Evolutionary conservation across 225 moss, liverwort and hornwort genomes (phyloP).

Genomic region (Antitrichia curtipendula): DNA sequence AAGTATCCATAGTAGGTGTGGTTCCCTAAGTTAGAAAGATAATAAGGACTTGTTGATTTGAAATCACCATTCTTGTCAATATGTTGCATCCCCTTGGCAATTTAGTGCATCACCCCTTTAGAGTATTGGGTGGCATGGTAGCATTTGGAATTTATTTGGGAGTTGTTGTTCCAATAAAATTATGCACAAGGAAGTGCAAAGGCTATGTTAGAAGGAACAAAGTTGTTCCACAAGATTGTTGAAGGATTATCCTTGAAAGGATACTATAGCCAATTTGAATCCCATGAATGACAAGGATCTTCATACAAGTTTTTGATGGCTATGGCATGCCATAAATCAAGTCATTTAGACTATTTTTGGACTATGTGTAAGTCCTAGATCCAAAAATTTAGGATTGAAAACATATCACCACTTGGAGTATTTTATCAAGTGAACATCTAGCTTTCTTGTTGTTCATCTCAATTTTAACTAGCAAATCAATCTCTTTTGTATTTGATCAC

Average conservation of each 20-base stretch:
- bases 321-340: neutral
- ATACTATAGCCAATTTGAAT: neutral
- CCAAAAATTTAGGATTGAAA: neutral
- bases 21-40: too few species aligned
- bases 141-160: neutral
- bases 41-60: neutral
- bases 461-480: neutral
- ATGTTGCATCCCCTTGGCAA: neutral
- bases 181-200: neutral
- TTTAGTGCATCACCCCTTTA: neutral
- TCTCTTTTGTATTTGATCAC: neutral
- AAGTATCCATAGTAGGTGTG: neutral
- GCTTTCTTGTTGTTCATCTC: neutral
- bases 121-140: neutral
- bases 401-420: neutral
- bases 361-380: fast-evolving
- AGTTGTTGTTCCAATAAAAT: neutral
- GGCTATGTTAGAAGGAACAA: neutral
- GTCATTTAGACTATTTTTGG: neutral
- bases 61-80: neutral
- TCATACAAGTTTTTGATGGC: neutral
- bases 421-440: neutral
- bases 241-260: neutral
- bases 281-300: neutral
- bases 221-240: neutral